A percentile compares a stretch with the other conserved stretches of the same genome.
These are phyloP conservation scores for Silene uniflora DNA, from an alignment of 148 eudicot genomes.

Conservation along the genomic window DNA sequence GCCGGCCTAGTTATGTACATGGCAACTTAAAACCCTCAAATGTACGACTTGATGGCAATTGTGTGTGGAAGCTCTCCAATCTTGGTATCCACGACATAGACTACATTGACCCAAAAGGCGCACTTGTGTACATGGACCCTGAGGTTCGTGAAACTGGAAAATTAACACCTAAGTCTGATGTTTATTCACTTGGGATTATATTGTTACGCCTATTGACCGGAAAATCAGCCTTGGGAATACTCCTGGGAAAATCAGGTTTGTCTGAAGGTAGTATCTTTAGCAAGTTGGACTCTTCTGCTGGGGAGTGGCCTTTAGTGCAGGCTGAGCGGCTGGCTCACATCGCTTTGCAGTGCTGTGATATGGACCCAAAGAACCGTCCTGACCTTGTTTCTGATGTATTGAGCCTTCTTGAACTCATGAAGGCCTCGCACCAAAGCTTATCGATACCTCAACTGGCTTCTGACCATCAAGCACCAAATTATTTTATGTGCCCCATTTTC, in stretches of 20 bases:
- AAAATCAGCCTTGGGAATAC: conserved; percentile 52
- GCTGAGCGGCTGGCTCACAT: conserved; percentile 68
- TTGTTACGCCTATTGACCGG: conserved; percentile 64
- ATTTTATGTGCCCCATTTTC: conserved; percentile 78
- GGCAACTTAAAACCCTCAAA: conserved; percentile 69
- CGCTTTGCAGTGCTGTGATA: conserved; percentile 66
- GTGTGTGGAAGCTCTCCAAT: conserved; percentile 58
- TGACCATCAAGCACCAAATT: conserved; percentile 44
- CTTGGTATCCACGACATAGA: conserved; percentile 44
- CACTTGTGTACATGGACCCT: conserved; percentile 62
- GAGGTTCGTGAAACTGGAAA: conserved; percentile 16
- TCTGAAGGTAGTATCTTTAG: conserved; percentile 41
- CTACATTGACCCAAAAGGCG: conserved; percentile 41
- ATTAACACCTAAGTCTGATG: conserved; percentile 40
- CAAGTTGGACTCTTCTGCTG: conserved; percentile 68
- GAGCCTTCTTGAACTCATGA: conserved; percentile 66
- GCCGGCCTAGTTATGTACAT: conserved; percentile 47
- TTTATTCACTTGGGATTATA: conserved; percentile 75
- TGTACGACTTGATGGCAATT: conserved; percentile 54
- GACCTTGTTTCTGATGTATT: conserved; percentile 66
- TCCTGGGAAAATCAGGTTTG: conserved; percentile 44
- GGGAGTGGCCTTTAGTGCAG: conserved; percentile 86
- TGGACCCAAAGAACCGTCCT: conserved; percentile 40
- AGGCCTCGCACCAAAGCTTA: conserved; percentile 40
- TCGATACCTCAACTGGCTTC: conserved; percentile 25